phyloP scores from a whole-genome alignment of 169 alveolate species.

The Babesia divergens region DNA sequence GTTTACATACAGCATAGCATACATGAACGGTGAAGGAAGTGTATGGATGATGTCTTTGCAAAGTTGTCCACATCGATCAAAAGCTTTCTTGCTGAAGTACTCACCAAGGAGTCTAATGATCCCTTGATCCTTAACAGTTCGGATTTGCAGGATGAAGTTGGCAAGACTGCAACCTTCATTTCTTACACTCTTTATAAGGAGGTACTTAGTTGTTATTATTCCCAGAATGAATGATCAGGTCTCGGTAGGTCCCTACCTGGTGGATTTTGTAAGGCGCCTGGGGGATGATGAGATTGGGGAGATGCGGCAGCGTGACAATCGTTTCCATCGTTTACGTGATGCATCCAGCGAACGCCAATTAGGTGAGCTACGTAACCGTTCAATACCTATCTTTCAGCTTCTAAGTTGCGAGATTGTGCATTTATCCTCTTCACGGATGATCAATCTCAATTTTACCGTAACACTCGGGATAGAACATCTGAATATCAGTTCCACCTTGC shows the following conservation, averaged over 20 bases:
- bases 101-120: background rate
- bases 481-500: slow-evolving; percentile 1
- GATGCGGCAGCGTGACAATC: background rate
- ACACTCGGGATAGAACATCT: slow-evolving; percentile 3
- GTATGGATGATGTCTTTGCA: background rate
- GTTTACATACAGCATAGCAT: background rate
- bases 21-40: background rate
- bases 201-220: background rate
- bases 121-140: background rate
- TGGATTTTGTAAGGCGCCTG: slow-evolving; percentile 23
- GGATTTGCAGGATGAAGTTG: slow-evolving; percentile 17
- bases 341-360: slow-evolving; percentile 1
- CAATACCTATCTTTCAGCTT: background rate
- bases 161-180: slow-evolving; percentile 28
- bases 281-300: slow-evolving; percentile 2
- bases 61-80: background rate
- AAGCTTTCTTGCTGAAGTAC: background rate
- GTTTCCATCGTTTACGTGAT: background rate
- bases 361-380: background rate
- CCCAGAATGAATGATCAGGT: slow-evolving; percentile 10
- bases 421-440: background rate
- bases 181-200: slow-evolving; percentile 19
- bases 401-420: background rate
- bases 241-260: slow-evolving; percentile 29
- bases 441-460: background rate